Base-by-base conservation (phyloP, 345 rosid species). In the Gossypium stocksii region DNA sequence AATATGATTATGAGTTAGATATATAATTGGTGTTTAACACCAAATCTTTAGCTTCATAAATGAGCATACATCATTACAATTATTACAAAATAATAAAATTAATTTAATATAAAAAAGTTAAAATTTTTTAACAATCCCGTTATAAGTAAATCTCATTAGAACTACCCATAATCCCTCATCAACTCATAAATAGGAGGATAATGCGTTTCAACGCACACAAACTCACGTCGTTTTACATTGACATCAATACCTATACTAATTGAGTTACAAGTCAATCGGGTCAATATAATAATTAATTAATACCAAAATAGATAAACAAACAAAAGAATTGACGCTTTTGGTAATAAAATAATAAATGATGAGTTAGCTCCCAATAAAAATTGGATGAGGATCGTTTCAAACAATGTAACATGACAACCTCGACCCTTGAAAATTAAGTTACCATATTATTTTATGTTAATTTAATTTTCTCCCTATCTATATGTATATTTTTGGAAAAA, bases 191-290 rank as follows among this genome's bases (percentile, higher is more conserved):
- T 0, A 34, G 7, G 1, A 34, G 0, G 7, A 34, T 34, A 34
- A 34, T 34, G 7, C 1, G 0, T 34, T 34, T 34, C 1, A 34
- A 0, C 0, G 0, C 0, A 5, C 1, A 4, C 1, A 0, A 34
- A 5, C 7, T 0, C 1, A 34, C 1, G 0, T 34, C 0, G 0
- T 34, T 0, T 2, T 34, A 0, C 1, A 5, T 34, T 34, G 7
- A 34, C 3, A 2, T 2, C 2, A 27, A 27, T 2, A 27, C 3
- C 3, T 2, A 27, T 27, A 2, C 0, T 5, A 34, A 34, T 34
- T 7, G 41, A 5, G 0, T 5, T 34, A 34, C 4, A 5, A 34
- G 1, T 34, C 0, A 34, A 34, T 34, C 7, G 1, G 0, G 7
- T 34, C 41, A 34, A 34, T 34, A 14, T 25, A 12, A 17, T 9